Conservation (phyloP, 1,284 basidiomycete genomes). For the Cystobasidium sp. region DNA sequence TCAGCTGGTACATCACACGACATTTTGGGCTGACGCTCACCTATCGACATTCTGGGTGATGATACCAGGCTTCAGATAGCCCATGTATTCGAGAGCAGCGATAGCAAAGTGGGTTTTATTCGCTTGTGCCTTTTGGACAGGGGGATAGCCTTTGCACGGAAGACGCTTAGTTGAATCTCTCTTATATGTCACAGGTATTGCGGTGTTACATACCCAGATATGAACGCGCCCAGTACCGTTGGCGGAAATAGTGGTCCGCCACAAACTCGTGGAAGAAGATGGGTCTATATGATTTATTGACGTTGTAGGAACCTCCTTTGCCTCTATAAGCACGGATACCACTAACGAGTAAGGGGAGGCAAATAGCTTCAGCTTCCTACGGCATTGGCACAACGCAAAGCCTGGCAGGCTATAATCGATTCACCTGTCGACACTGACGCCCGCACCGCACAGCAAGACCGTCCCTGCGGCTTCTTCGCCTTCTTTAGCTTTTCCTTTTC, state of each 20-base stretch:
- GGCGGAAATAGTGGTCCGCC: constrained; percentile 39
- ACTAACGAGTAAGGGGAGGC: not conserved
- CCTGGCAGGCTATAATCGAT: not conserved
- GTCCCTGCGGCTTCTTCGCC: constrained; percentile 64
- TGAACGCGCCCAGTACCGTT: constrained; percentile 49
- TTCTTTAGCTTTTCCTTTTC: constrained; percentile 6
- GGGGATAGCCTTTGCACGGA: constrained; percentile 51
- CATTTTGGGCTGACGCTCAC: not conserved
- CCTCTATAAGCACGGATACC: constrained; percentile 49
- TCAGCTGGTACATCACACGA: not conserved
- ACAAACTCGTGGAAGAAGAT: constrained; percentile 53
- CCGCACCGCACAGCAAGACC: constrained; percentile 80
- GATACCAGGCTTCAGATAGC: constrained; percentile 64
- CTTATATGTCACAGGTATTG: not conserved
- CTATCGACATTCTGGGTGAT: constrained; percentile 68
- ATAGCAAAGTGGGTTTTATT: constrained; percentile 86
- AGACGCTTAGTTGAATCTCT: not conserved
- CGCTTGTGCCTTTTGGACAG: constrained; percentile 75
- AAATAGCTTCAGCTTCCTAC: too few species aligned
- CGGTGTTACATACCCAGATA: constrained; percentile 42
- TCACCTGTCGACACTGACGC: constrained; percentile 79
- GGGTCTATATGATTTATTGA: constrained; percentile 51
- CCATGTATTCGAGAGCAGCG: constrained; percentile 75
- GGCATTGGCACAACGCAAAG: too few species aligned
- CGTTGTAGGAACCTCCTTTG: constrained; percentile 49